Base-by-base conservation (phyloP, 1,284 basidiomycete species). In the Rhodotorula mucilaginosa region DNA sequence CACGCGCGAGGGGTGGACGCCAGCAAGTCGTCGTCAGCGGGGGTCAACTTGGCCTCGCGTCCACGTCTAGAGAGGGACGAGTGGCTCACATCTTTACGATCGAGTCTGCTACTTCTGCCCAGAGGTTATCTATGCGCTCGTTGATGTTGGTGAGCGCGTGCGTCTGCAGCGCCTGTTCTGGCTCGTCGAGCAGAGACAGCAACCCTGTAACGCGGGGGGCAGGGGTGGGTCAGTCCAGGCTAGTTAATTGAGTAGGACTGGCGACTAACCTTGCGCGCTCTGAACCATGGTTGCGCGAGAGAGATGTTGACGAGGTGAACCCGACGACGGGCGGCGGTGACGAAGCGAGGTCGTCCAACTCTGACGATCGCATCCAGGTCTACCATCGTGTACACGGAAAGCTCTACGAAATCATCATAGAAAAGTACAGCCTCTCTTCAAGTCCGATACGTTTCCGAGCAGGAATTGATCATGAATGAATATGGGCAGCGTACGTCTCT, bases 61-160 rank as follows among this genome's bases (percentile, higher is more conserved):
- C 54, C 26, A 5, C 3, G 48, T 23, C 15, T 13, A 5, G 44
- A 13, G 44, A 34, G 48, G 44, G 21, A 19, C 23, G 5, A 46
- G 2, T 29, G 61, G 86, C 91, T 79, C 80, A 92, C 93, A 97
- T 92, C 72, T 88, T 84, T 52, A 90, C 86, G 77, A 97, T 89
- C 81, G 92, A 88, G 81, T 98, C 95, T 78, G 92, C 93, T 80
- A 97, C 95, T 85, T 98, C 95, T 65, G 94, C 90, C 94, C 95
- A 98, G 82, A 97, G 97, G 79, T 92, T 89, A 57, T 93, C 88
- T 15, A 97, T 92, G 65, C 97, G 87, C 34, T 87, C 84, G 79
- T 89, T 89, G 68, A 98, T 85, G 67, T 89, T 87, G 70, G 88
- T 87, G 78, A 98, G 88, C 29, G 95, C 95, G 84, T 96, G 90